Base-by-base conservation (phyloP, 495 filamentous ascomycete species). In the Penicillium longicatenatum region DNA sequence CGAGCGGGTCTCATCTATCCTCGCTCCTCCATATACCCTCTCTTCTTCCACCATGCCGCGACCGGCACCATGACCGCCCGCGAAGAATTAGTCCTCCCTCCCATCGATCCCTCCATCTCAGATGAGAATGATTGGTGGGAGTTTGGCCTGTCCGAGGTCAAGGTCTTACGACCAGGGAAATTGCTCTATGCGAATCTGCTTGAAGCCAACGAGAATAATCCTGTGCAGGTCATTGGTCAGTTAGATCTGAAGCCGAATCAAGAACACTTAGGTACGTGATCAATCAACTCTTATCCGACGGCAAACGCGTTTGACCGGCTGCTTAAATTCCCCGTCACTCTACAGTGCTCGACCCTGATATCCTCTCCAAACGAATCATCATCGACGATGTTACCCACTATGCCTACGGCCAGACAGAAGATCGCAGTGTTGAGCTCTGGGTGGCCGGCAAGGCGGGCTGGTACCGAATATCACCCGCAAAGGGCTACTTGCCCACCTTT, bases 391-490 rank as follows among this genome's bases (percentile, higher is more conserved):
- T 89, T 0, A 77, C 76, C 9, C 75, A 80, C 9, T 95, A 86
- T 71, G 86, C 90, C 0, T 89, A 90, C 64, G 89, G 88, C 19
- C 81, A 87, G 48, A 83, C 80, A 48, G 78, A 79, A 11, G 80
- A 86, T 61, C 79, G 83, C 7, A 79, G 78, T 20, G 76, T 86
- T 35, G 79, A 82, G 33, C 71, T 93, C 47, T 96, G 91, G 91
- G 88, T 89, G 30, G 83, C 84, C 33, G 90, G 91, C 47, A 71
- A 78, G 56, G 84, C 87, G n/a, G 91, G 89, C 54, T 93, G 90
- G 89, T 93, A 85, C 70, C 82, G 87, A 67, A 83, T 94, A 24
- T 71, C 75, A 21, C 87, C 91, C 2, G 78, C 85, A 48, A 74
- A 76, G 45, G 68, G 74, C 3, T 96, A 90, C 70, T 70, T 76